Evolutionary conservation across 768 basidiomycete genomes (phyloP), one percentile per base, ranked within the genome.

Genomic region (Leucocoprinus sp.): DNA sequence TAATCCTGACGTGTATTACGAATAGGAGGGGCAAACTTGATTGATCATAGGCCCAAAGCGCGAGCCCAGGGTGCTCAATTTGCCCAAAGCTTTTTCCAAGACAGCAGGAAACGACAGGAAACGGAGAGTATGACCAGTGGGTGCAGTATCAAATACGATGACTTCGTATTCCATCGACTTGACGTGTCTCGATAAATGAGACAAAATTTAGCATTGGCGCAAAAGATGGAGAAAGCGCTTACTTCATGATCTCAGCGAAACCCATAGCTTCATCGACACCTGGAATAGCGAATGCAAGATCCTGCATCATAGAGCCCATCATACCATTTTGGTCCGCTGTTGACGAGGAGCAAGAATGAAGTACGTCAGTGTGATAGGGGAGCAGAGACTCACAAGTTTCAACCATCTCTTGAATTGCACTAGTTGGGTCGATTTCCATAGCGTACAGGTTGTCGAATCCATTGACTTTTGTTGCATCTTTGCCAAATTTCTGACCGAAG

Each of bases 201-300:
- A 33, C 42, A 49, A 18, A n/a, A 26, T 41, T n/a, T 24, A 35
- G 23, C 5, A 21, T 33, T 37, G 17, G 11, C 9, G 35, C 29
- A 37, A 19, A 14, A 8, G 11, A 7, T 26, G 3, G 17, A n/a
- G 3, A 14, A 15, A 2, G 24, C 2, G 67, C 80, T 47, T 49
- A 96, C 95, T 98, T 99, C 96, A 98, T 99, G 63, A 99, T 96
- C 64, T 99, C 96, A 0, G 96, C 96, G 56, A 99, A 99, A 52
- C 92, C 93, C 96, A 99, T 98, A 3, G 96, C 96, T 66, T 99
- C 96, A 57, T 99, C 96, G 9, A 99, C 95, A 67, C 96, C 96
- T 0, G 96, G 96, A 48, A 99, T 98, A 2, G 96, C 93, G 58
- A 99, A 99, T 0, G 96, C 96, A 35, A 99, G 76, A 67, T 99